Conservation (phyloP, 257 asterid species). For the Fraxinus anomala region DNA sequence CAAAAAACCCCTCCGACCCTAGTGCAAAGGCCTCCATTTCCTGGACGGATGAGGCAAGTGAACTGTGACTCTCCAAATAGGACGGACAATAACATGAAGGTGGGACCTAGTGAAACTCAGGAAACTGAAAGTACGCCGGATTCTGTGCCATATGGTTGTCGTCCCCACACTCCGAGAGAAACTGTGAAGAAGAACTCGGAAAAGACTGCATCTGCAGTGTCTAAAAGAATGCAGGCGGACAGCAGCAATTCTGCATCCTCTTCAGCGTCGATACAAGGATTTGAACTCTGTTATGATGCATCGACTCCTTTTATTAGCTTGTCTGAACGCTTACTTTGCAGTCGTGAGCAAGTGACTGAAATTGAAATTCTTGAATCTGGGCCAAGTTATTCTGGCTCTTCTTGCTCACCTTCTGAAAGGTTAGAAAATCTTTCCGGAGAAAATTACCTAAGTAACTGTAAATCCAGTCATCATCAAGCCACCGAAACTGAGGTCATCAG, state of each 20-base stretch:
- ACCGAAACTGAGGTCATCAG: background rate
- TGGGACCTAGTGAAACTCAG: slow-evolving; percentile 37
- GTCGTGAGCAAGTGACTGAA: slow-evolving; percentile 41
- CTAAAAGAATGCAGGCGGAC: slow-evolving; percentile 56
- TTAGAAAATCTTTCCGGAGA: slow-evolving; percentile 32
- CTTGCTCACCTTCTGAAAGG: slow-evolving; percentile 41
- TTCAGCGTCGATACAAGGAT: slow-evolving; percentile 71
- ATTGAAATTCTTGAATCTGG: slow-evolving; percentile 37
- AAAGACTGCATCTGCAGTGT: slow-evolving; percentile 40
- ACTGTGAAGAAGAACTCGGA: slow-evolving; percentile 37
- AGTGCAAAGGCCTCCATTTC: slow-evolving; percentile 50
- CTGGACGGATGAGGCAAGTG: slow-evolving; percentile 49
- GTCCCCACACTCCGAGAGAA: slow-evolving; percentile 34
- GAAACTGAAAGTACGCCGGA: slow-evolving; percentile 33
- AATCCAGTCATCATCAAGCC: background rate
- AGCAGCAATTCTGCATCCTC: slow-evolving; percentile 82
- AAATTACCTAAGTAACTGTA: slow-evolving; percentile 9
- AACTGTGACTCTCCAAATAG: slow-evolving; percentile 43
- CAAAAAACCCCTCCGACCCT: slow-evolving; percentile 68
- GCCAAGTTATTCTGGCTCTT: background rate
- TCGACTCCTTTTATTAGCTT: slow-evolving; percentile 42
- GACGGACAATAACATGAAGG: slow-evolving; percentile 32
- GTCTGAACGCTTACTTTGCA: slow-evolving; percentile 39
- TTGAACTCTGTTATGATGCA: slow-evolving; percentile 67
- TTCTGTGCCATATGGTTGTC: slow-evolving; percentile 29